These are phyloP conservation scores for Achlya hypogyna DNA, from an alignment of 352 stramenopile genomes.

Conservation along the genomic window DNA sequence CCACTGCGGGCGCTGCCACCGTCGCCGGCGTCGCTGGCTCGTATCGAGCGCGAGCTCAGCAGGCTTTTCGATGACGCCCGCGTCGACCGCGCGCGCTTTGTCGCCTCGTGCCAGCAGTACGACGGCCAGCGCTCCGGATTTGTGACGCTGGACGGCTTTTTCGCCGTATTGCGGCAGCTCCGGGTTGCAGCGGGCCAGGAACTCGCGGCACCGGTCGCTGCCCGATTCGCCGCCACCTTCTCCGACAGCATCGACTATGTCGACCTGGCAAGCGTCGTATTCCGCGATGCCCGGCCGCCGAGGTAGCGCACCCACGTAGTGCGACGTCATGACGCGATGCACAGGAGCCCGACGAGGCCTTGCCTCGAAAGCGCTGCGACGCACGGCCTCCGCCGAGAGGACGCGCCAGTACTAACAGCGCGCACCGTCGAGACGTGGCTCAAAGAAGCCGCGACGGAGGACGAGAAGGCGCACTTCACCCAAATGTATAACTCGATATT, in stretches of 20 bases:
- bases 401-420: background rate
- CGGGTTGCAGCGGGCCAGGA: constrained; percentile 43
- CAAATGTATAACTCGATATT: constrained; percentile 18
- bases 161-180: constrained; percentile 48
- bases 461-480: constrained; percentile 8
- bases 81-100: background rate
- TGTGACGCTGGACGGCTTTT: constrained; percentile 48
- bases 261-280: constrained; percentile 45
- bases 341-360: background rate
- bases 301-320: background rate
- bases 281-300: no score
- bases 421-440: constrained; percentile 10
- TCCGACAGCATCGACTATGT: constrained; percentile 63
- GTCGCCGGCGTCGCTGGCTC: background rate
- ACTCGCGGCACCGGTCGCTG: constrained; percentile 32
- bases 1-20: background rate
- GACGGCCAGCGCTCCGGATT: constrained; percentile 53
- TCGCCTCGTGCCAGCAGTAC: constrained; percentile 42
- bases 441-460: background rate
- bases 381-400: background rate
- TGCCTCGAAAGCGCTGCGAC: no score
- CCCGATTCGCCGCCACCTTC: constrained; percentile 36
- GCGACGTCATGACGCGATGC: background rate
- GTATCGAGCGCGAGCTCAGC: constrained; percentile 3
- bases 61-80: background rate